Evolutionary conservation across 2,329 filamentous ascomycete species (phyloP), one percentile per base, ranked within the genome.

Genomic region (Byssochlamys sp.): DNA sequence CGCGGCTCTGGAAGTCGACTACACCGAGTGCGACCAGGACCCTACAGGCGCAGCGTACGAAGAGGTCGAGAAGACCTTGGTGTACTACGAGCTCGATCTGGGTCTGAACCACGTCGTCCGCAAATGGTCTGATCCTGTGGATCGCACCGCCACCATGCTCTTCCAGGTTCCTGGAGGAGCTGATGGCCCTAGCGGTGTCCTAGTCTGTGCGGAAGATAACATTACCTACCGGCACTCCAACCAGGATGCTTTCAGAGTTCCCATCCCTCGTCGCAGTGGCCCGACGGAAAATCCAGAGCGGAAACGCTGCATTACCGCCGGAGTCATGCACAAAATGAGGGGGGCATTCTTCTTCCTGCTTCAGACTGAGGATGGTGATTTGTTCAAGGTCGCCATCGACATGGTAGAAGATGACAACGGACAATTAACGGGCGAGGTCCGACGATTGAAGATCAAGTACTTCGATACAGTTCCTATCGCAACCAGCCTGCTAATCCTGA

Each of bases 151-250:
- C 0, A 91, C 89, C 26, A 85, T 95, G 61, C 81, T 99, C 1
- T 96, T 99, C 73, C 92, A 96, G 66, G 91, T 99, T 0, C 94
- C 94, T 0, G 94, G 95, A 60, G 94, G 94, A 24, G 88, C 86
- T 33, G 92, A 96, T 71, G 92, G 91, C 0, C 94, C 94, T 0
- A 96, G 91, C 67, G 94, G 94, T 70, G 94, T 97, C 26, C 79
- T 99, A 26, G 92, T 97, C 4, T 99, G 95, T 66, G 90, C 89
- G 9, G 89, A 96, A 67, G 94, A 96, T 69, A 95, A 86, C 67
- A 88, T 99, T 68, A 96, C 91, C 4, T 99, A 99, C 72, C 86
- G 91, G n/a, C 94, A 97, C 72, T 95, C 91, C 26, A 96, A 96
- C 69, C 89, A 96, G 66, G 88, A 92, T 62, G 85, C 91, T 1